Conservation (phyloP, 768 basidiomycete species). For the Cystobasidium tubakii region DNA sequence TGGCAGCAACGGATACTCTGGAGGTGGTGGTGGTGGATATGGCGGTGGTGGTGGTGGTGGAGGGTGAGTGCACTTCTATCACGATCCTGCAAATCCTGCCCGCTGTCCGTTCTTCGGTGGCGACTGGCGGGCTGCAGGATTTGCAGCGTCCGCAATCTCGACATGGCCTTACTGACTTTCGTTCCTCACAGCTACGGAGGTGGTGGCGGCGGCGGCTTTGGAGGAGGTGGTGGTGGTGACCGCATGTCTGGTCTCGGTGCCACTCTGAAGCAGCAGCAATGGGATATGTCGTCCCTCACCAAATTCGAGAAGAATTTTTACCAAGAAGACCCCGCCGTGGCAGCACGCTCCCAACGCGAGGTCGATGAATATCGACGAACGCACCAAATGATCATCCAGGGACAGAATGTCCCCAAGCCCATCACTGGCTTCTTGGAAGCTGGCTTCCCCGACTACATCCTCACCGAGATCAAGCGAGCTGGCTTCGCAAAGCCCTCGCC, state of each 20-base stretch:
- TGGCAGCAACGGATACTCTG: slow-evolving; percentile 55
- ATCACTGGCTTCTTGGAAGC: slow-evolving; percentile 87
- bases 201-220: slow-evolving; percentile 50
- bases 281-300: slow-evolving; percentile 65
- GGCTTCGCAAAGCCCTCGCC: slow-evolving; percentile 86
- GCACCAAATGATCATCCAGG: slow-evolving; percentile 93
- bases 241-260: slow-evolving; percentile 74
- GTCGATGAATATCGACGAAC: slow-evolving; percentile 73
- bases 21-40: slow-evolving; percentile 55
- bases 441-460: slow-evolving; percentile 92
- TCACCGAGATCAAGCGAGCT: slow-evolving; percentile 85
- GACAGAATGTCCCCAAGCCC: slow-evolving; percentile 77
- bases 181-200: background rate
- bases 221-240: slow-evolving; percentile 18
- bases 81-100: background rate
- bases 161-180: background rate
- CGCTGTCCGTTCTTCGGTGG: too few relatives aligned
- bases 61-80: too few relatives aligned
- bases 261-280: slow-evolving; percentile 75
- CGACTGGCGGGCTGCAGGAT: too few relatives aligned
- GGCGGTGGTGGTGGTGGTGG: slow-evolving; percentile 51
- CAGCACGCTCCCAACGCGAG: slow-evolving; percentile 70
- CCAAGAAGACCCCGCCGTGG: slow-evolving; percentile 76
- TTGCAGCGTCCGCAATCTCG: too few relatives aligned
- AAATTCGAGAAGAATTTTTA: slow-evolving; percentile 99